Conservation (phyloP, 2,329 filamentous ascomycete species). For the Venturia carpophila region DNA sequence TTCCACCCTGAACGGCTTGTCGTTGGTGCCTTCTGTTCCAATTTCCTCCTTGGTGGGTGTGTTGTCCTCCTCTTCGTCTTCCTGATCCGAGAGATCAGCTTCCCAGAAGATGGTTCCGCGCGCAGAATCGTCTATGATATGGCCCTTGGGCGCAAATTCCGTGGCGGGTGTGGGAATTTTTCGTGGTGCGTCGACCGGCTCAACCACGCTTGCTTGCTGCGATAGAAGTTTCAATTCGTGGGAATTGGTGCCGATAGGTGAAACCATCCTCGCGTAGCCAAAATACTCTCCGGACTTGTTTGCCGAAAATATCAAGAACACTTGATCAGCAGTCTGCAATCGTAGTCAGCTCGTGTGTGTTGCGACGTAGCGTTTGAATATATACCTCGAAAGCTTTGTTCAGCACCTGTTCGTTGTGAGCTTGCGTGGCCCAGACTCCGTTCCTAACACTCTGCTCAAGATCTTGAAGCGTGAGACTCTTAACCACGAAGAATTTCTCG, state of each 20-base stretch:
- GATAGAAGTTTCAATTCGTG: constrained; percentile 14
- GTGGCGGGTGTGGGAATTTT: constrained; percentile 74
- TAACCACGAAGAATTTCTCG: constrained; percentile 65
- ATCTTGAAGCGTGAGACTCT: constrained; percentile 86
- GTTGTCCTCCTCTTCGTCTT: constrained; percentile 38
- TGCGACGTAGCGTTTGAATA: constrained; percentile 5
- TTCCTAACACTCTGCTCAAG: constrained; percentile 81
- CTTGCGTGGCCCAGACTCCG: constrained; percentile 88
- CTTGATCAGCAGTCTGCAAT: constrained; percentile 63
- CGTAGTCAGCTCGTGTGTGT: constrained; percentile 21
- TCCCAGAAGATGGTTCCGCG: constrained; percentile 98
- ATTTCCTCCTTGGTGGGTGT: constrained; percentile 6
- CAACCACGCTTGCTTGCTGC: constrained; percentile 29
- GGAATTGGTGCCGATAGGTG: constrained; percentile 71
- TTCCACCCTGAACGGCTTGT: constrained; percentile 61
- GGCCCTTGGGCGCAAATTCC: constrained; percentile 68
- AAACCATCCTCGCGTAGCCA: constrained; percentile 86
- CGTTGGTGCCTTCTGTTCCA: constrained; percentile 20
- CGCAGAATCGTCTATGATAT: constrained; percentile 85
- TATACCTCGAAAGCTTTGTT: constrained; percentile 74
- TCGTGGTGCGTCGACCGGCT: constrained; percentile 55
- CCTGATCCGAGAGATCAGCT: constrained; percentile 56
- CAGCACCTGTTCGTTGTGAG: constrained; percentile 78
- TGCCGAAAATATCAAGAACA: constrained; percentile 89
- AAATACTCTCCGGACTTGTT: constrained; percentile 98